A percentile compares a stretch with the other conserved stretches of the same genome.
Conservation (phyloP, 768 basidiomycete genomes). For the Boletus subparvulus region DNA sequence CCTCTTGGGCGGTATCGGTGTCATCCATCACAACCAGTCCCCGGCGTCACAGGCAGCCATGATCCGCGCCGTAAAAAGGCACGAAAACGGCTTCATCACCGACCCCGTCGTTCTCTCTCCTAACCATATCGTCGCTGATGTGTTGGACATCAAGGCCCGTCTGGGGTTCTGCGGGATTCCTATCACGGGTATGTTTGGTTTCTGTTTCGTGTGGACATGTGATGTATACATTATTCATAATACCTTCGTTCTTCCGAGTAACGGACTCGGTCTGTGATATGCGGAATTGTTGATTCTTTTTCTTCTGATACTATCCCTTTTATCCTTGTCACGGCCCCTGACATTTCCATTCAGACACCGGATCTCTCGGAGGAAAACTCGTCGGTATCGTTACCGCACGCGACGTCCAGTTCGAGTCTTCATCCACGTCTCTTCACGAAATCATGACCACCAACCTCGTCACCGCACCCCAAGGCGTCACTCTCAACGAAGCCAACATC, state of each 20-base stretch:
- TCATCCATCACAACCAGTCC: slow-evolving; percentile 95
- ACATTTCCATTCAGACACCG: slow-evolving; percentile 62
- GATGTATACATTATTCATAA: slow-evolving; percentile 50
- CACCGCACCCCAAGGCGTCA: slow-evolving; percentile 85
- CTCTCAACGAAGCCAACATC: slow-evolving; percentile 86
- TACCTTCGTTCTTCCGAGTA: slow-evolving; percentile 91
- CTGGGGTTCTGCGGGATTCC: slow-evolving; percentile 97
- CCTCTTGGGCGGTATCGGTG: slow-evolving; percentile 94
- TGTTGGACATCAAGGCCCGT: slow-evolving; percentile 86
- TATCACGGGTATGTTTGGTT: slow-evolving; percentile 79
- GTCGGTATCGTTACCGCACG: slow-evolving; percentile 96
- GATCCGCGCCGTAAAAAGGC: slow-evolving; percentile 97
- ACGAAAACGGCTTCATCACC: slow-evolving; percentile 98
- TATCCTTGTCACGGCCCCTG: slow-evolving; percentile 14
- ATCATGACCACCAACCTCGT: slow-evolving; percentile 92
- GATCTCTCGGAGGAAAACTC: slow-evolving; percentile 84
- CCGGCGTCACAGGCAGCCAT: slow-evolving; percentile 88
- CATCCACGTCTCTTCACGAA: slow-evolving; percentile 60
- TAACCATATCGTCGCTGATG: slow-evolving; percentile 75
- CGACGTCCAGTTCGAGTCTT: slow-evolving; percentile 89
- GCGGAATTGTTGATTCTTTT: slow-evolving; percentile 48
- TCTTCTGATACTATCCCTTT: slow-evolving; percentile 14
- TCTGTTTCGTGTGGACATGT: slow-evolving; percentile 11
- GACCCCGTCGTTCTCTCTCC: slow-evolving; percentile 91
- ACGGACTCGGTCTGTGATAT: slow-evolving; percentile 70